Conservation (phyloP, 108 stramenopile genomes). For the Chaetoceros muelleri region DNA sequence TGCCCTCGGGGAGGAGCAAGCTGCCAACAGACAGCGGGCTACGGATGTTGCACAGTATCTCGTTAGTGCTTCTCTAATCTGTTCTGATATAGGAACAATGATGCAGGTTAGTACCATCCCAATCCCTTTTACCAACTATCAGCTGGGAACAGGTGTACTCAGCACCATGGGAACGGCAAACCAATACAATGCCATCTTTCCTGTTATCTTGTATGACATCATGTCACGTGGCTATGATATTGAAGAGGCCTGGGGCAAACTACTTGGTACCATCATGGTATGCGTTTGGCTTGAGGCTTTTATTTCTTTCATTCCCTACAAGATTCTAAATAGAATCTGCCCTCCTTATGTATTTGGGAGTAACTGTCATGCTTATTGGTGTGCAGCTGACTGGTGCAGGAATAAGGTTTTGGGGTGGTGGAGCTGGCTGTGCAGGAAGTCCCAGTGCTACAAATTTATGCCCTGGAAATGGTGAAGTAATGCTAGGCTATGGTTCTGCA, state of each 20-base stretch:
- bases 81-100: slow-evolving; percentile 25
- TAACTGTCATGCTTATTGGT: slow-evolving; percentile 37
- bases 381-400: slow-evolving; percentile 30
- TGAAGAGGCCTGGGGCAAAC: slow-evolving; percentile 32
- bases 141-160: slow-evolving; percentile 33
- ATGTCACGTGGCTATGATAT: slow-evolving; percentile 17
- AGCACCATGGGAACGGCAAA: slow-evolving; percentile 38
- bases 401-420: slow-evolving; percentile 35
- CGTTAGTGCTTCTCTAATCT: slow-evolving; percentile 27
- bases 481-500: slow-evolving; percentile 11
- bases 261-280: slow-evolving; percentile 36
- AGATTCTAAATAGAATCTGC: slow-evolving; percentile 18
- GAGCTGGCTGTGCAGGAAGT: slow-evolving; percentile 25
- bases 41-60: slow-evolving; percentile 25
- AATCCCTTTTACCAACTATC: slow-evolving; percentile 24
- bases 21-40: slow-evolving; percentile 6
- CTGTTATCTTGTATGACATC: slow-evolving; percentile 18
- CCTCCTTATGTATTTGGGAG: slow-evolving; percentile 29
- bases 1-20: slow-evolving; percentile 10
- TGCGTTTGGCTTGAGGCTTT: slow-evolving; percentile 23
- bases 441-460: slow-evolving; percentile 18
- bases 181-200: slow-evolving; percentile 31
- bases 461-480: slow-evolving; percentile 14
- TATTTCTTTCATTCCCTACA: slow-evolving; percentile 20
- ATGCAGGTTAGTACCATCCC: slow-evolving; percentile 27